Evolutionary conservation across 1,284 basidiomycete species (phyloP).

Genomic region (Ceraceosorus bombacis): DNA sequence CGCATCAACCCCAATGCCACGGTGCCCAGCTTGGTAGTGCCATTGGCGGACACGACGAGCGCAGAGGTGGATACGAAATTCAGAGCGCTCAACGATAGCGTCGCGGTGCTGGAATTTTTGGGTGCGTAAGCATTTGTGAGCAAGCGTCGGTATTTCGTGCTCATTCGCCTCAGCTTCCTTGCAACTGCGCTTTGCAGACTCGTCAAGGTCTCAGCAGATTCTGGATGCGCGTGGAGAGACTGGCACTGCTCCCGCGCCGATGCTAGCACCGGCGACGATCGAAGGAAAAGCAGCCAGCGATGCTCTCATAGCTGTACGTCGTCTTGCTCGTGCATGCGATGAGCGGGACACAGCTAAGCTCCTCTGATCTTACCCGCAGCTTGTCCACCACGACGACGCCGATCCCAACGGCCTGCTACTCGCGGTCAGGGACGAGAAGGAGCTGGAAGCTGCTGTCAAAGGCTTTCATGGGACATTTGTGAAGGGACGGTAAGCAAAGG

Average conservation of each 20-base stretch:
- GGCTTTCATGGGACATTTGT: conserved; percentile 51
- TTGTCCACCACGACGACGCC: conserved; percentile 57
- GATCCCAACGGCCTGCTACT: conserved; percentile 54
- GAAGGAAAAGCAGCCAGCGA: conserved; percentile 59
- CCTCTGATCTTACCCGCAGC: conserved; percentile 22
- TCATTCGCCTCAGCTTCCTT: not conserved
- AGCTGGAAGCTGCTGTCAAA: conserved; percentile 45
- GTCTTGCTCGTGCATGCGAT: not conserved
- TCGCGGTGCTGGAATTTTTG: conserved; percentile 71
- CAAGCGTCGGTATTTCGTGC: not conserved
- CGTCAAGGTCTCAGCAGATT: conserved; percentile 51
- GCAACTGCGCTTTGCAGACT: conserved; percentile 18
- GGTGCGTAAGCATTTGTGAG: conserved; percentile 57
- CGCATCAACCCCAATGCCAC: conserved; percentile 74
- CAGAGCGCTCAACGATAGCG: conserved; percentile 68
- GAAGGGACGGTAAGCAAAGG: conserved; percentile 42
- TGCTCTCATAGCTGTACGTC: conserved; percentile 54
- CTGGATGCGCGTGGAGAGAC: conserved; percentile 59
- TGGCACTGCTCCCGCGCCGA: conserved; percentile 66
- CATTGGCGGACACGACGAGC: conserved; percentile 63
- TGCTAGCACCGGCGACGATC: conserved; percentile 70
- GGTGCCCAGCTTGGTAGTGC: conserved; percentile 76
- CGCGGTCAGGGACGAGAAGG: conserved; percentile 41
- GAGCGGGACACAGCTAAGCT: not conserved
- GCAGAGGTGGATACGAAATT: conserved; percentile 69